Conservation (phyloP, 129 eudicot genomes). For the Gnaphalium uliginosum region DNA sequence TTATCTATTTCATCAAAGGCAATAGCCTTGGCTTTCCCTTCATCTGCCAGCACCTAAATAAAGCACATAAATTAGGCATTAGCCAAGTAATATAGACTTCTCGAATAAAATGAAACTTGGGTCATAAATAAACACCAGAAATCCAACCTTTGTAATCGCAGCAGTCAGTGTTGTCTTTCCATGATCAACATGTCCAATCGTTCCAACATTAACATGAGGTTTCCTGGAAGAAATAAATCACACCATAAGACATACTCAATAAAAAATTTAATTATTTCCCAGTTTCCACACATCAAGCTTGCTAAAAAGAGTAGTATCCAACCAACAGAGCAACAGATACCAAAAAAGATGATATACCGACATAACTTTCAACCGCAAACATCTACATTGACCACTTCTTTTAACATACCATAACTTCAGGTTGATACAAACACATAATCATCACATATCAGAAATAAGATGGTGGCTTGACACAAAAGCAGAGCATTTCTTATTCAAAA, state of each 20-base stretch:
- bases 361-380: not conserved
- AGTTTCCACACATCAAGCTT: not conserved
- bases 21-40: conserved; percentile 93
- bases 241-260: not conserved
- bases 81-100: not conserved
- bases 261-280: not conserved
- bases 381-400: not conserved
- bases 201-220: conserved; percentile 96
- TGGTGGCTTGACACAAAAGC: not conserved
- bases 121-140: not conserved
- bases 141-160: conserved; percentile 80
- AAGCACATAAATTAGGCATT: not conserved
- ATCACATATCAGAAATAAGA: not conserved
- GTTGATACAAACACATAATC: conserved; percentile 9
- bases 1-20: conserved; percentile 94
- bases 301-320: not conserved
- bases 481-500: not conserved
- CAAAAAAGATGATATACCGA: not conserved
- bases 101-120: not conserved
- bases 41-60: conserved; percentile 81
- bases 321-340: not conserved
- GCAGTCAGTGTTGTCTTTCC: conserved; percentile 97
- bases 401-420: not conserved
- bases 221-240: conserved; percentile 50
- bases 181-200: conserved; percentile 99